Conservation (phyloP, 108 stramenopile species). For the Conticribra weissflogii region DNA sequence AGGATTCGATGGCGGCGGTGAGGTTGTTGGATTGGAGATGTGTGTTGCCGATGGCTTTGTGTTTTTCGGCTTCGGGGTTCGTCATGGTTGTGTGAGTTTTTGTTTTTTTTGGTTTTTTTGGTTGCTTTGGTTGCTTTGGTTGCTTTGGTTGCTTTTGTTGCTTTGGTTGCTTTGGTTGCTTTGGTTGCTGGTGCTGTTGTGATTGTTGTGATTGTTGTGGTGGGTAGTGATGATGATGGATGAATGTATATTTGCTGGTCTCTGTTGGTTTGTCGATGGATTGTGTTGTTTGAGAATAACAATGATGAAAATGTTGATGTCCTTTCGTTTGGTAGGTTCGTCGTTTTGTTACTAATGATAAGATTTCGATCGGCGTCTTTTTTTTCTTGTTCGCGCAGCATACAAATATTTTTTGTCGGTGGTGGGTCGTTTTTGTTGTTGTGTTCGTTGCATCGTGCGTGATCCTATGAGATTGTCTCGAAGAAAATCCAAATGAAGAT, state of each 20-base stretch:
- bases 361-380: too few species aligned
- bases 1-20: conserved; percentile 93
- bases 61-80: conserved; percentile 46
- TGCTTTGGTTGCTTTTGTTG: too few species aligned
- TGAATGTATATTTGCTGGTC: neutral
- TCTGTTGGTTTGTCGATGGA: neutral
- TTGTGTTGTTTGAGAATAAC: neutral
- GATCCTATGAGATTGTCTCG: conserved; percentile 6
- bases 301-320: neutral
- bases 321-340: neutral
- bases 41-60: conserved; percentile 49
- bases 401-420: neutral
- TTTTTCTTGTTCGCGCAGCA: too few species aligned
- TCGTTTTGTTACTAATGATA: too few species aligned
- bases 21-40: conserved; percentile 90
- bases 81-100: conserved; percentile 23
- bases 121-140: neutral
- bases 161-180: neutral
- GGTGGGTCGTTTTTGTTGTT: neutral
- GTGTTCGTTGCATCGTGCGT: too few species aligned
- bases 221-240: neutral
- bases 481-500: conserved; percentile 8
- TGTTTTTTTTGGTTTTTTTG: neutral
- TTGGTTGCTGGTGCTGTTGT: neutral
- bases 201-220: too few species aligned